These are phyloP conservation scores for Prillingera fragicola DNA, from an alignment of 1,284 basidiomycete species.

Conservation along the genomic window DNA sequence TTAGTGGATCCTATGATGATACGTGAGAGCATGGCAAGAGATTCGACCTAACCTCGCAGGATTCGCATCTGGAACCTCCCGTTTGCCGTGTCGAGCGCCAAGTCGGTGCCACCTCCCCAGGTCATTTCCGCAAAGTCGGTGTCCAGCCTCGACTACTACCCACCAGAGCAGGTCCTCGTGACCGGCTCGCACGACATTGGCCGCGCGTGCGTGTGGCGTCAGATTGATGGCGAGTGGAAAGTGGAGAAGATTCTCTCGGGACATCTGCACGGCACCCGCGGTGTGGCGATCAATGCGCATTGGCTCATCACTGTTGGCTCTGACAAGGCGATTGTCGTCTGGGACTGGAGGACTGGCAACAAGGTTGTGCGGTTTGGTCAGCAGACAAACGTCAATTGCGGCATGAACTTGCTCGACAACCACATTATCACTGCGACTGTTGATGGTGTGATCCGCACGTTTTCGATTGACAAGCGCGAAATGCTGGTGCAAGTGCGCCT, in stretches of 20 bases:
- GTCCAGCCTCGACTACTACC: conserved; percentile 80
- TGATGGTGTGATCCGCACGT: conserved; percentile 82
- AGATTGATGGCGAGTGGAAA: conserved; percentile 60
- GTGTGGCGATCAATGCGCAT: conserved; percentile 60
- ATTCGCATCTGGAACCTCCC: conserved; percentile 83
- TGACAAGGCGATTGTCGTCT: conserved; percentile 82
- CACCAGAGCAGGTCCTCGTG: conserved; percentile 79
- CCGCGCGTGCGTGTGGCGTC: conserved; percentile 70
- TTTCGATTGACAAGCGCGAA: conserved; percentile 78
- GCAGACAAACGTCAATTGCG: conserved; percentile 85
- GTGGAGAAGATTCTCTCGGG: conserved; percentile 78
- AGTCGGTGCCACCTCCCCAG: conserved; percentile 13
- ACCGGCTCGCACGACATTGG: conserved; percentile 90
- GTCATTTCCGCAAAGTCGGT: conserved; percentile 64
- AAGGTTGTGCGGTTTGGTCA: conserved; percentile 88
- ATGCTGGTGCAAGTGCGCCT: conserved; percentile 89
- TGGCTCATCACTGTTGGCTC: conserved; percentile 84
- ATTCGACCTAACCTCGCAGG: conserved; percentile 46
- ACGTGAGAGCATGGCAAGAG: too few species aligned
- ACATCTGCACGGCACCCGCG: conserved; percentile 42
- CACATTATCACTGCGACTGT: conserved; percentile 82
- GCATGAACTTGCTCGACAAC: conserved; percentile 69
- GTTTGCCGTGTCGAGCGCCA: conserved; percentile 51
- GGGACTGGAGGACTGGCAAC: conserved; percentile 60
- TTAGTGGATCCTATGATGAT: conserved; percentile 85